phyloP scores from a whole-genome alignment of 176 grass and related monocot species.

The maize (Zea mays) region DNA sequence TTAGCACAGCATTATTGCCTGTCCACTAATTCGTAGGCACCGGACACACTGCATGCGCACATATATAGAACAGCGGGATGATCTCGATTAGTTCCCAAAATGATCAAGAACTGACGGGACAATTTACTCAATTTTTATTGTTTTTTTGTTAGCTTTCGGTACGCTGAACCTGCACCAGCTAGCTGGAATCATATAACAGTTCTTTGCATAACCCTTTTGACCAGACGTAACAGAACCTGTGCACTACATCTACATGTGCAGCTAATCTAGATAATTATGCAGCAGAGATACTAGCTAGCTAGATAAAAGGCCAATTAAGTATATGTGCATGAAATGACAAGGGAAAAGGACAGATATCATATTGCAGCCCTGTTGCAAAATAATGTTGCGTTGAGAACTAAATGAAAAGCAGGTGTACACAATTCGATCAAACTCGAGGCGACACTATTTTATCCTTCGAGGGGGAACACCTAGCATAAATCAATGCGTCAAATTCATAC shows the following conservation, averaged over 20 bases:
- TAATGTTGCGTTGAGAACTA: too few species aligned
- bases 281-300: background rate
- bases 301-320: background rate
- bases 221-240: background rate
- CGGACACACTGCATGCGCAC: constrained; percentile 28
- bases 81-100: constrained; percentile 51
- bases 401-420: too few species aligned
- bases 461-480: background rate
- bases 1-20: constrained; percentile 38
- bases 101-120: constrained; percentile 38
- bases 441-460: background rate
- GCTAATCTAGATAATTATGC: background rate
- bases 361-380: background rate
- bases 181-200: background rate
- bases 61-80: constrained; percentile 34
- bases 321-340: constrained; percentile 26
- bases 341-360: background rate
- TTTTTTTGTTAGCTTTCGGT: background rate
- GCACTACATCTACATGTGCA: background rate
- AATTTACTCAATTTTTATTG: constrained; percentile 21
- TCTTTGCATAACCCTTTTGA: background rate
- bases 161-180: background rate
- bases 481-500: constrained; percentile 1
- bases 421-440: too few species aligned
- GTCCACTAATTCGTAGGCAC: constrained; percentile 48